These are phyloP conservation scores for Vaccinium corymbosum DNA, from an alignment of 148 eudicot species.

Conservation along the genomic window DNA sequence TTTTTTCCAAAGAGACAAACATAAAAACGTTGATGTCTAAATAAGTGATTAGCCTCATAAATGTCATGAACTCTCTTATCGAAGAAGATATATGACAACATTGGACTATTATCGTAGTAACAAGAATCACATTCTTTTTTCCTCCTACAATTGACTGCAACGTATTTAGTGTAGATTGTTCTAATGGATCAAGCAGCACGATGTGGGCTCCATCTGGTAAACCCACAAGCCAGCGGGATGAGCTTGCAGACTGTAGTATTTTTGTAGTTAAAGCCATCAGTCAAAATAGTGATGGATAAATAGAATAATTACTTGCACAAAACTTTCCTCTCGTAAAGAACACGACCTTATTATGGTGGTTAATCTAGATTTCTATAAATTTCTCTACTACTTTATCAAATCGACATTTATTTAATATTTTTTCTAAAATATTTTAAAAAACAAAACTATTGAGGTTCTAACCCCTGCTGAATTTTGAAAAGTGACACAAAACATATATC, in stretches of 20 bases:
- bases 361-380: background rate
- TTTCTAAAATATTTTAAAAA: background rate
- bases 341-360: background rate
- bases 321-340: background rate
- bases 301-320: background rate
- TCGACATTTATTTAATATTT: background rate
- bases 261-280: background rate
- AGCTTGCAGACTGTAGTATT: background rate
- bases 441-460: background rate
- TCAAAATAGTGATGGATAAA: background rate
- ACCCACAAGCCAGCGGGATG: background rate
- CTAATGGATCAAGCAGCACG: background rate
- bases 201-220: no score
- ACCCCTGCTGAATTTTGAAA: background rate
- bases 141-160: no score
- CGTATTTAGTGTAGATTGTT: background rate
- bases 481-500: no score
- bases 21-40: no score
- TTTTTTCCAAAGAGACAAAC: no score
- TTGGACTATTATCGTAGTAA: no score
- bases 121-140: no score
- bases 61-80: no score
- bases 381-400: background rate
- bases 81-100: no score
- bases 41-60: no score